Conservation (phyloP, 2,329 filamentous ascomycete species). For the Nothomitra cinnamomea region DNA sequence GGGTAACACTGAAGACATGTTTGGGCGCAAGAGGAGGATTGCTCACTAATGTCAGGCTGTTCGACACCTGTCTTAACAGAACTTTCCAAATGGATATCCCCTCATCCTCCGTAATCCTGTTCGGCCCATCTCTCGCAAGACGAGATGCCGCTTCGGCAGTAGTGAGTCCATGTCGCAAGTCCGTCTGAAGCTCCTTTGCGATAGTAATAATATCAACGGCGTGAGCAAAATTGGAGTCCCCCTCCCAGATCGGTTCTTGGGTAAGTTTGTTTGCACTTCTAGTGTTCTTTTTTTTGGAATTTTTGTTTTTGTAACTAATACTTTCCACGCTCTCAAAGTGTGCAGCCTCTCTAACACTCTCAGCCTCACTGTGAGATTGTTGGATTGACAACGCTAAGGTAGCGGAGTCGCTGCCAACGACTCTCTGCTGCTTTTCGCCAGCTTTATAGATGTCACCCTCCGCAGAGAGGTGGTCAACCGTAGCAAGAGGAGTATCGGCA, state of each 20-base stretch:
- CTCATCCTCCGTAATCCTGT: conserved; percentile 2
- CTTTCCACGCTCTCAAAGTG: background rate
- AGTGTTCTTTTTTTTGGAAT: background rate
- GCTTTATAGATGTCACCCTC: background rate
- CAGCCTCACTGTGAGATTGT: background rate
- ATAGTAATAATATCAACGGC: background rate
- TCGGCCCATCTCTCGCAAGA: conserved; percentile 4
- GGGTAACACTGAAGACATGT: background rate
- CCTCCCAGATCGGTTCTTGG: background rate
- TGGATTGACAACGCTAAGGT: background rate
- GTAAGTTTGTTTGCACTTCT: background rate
- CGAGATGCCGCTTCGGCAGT: conserved; percentile 3
- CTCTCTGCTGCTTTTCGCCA: background rate
- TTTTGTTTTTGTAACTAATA: background rate
- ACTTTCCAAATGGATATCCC: conserved; percentile 3
- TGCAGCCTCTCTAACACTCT: background rate
- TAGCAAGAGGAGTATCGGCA: background rate
- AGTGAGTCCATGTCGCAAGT: conserved; percentile 1
- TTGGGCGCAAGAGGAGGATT: background rate
- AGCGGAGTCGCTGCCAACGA: background rate
- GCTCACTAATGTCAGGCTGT: conserved; percentile 56
- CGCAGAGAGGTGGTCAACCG: background rate
- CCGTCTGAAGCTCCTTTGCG: background rate
- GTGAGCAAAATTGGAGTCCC: background rate
- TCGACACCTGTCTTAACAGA: conserved; percentile 19